Conservation (phyloP, 2,329 filamentous ascomycete genomes). For the Cordyceps militaris region DNA sequence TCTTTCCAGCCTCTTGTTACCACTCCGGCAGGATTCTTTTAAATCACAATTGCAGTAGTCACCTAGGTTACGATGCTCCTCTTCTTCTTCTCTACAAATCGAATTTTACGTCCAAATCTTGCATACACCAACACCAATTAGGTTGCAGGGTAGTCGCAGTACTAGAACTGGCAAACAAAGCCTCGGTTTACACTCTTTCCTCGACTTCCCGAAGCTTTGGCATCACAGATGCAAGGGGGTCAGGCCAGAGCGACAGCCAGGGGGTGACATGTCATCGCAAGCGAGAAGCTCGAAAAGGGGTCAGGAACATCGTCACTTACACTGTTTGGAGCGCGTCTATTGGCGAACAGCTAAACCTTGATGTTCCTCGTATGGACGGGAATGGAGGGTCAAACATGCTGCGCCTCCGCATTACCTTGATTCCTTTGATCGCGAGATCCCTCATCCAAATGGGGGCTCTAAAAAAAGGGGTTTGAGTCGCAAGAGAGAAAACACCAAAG, state of each 20-base stretch:
- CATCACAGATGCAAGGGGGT: neutral
- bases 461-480: neutral
- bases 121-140: no score
- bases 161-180: no score
- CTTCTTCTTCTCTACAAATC: no score
- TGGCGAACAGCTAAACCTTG: neutral
- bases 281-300: neutral
- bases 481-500: neutral
- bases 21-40: no score
- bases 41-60: no score
- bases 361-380: neutral
- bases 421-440: neutral
- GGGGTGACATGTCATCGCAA: neutral
- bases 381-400: conserved; percentile 6
- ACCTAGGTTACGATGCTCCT: no score
- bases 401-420: neutral
- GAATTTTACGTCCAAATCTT: no score
- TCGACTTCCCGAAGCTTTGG: neutral
- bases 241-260: neutral
- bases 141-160: no score
- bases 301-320: neutral
- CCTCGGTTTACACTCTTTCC: no score
- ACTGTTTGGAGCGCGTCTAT: neutral
- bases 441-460: neutral
- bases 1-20: no score